Evolutionary conservation across 2,329 filamentous ascomycete genomes (phyloP).

Genomic region (Pyrenophora seminiperda): DNA sequence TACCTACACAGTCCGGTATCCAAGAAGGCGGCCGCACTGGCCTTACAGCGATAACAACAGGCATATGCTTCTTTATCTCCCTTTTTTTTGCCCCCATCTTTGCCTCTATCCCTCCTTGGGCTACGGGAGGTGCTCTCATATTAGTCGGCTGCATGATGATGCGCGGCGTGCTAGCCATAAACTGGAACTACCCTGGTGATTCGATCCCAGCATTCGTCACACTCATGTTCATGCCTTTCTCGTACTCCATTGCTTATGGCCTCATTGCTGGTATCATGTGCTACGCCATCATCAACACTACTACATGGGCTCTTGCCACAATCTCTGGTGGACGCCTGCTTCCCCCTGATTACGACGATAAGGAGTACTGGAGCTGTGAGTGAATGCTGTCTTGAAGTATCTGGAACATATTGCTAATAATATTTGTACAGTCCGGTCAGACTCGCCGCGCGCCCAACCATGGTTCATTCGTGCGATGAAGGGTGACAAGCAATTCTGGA

Average conservation of each 20-base stretch:
- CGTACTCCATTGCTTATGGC: slow-evolving; percentile 85
- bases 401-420: slow-evolving; percentile 7
- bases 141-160: slow-evolving; percentile 88
- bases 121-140: slow-evolving; percentile 84
- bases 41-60: slow-evolving; percentile 76
- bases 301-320: slow-evolving; percentile 56
- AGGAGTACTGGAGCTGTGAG: slow-evolving; percentile 40
- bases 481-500: slow-evolving; percentile 35
- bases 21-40: slow-evolving; percentile 85
- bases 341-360: slow-evolving; percentile 36
- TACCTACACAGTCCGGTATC: slow-evolving; percentile 64
- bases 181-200: slow-evolving; percentile 82
- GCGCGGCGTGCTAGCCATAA: slow-evolving; percentile 77
- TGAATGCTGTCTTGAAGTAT: not conserved
- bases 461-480: slow-evolving; percentile 34
- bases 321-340: slow-evolving; percentile 25
- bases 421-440: slow-evolving; percentile 20
- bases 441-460: slow-evolving; percentile 31
- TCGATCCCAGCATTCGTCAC: slow-evolving; percentile 83
- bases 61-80: slow-evolving; percentile 76
- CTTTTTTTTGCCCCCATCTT: slow-evolving; percentile 92
- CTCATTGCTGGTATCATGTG: slow-evolving; percentile 79
- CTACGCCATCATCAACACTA: slow-evolving; percentile 75
- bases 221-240: slow-evolving; percentile 85
- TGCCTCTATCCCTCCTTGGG: slow-evolving; percentile 86